Evolutionary conservation across 495 filamentous ascomycete species (phyloP).

Genomic region (Hypomontagnella monticulosa): DNA sequence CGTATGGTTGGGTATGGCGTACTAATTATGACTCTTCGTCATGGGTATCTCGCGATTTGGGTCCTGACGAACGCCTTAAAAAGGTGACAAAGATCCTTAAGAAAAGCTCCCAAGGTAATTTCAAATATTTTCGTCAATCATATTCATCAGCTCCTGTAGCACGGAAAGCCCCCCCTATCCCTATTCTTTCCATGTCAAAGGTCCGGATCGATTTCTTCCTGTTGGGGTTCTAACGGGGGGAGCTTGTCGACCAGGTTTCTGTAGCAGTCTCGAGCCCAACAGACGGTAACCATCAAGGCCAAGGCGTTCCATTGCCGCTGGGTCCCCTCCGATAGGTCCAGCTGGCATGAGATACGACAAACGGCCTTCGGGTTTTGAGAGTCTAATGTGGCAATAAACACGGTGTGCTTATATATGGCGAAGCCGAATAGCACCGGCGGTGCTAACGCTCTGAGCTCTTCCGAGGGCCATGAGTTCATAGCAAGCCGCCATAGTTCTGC

Average conservation of each 20-base stretch:
- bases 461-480: not conserved
- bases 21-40: no score
- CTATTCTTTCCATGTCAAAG: not conserved
- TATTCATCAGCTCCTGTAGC: no score
- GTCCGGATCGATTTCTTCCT: no score
- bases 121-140: no score
- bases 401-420: conserved; percentile 44
- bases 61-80: no score
- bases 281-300: conserved; percentile 45
- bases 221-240: not conserved
- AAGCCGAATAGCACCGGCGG: conserved; percentile 43
- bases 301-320: conserved; percentile 47
- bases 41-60: no score
- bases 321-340: conserved; percentile 42
- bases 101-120: no score
- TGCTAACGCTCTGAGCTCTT: conserved; percentile 7
- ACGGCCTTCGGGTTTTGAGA: conserved; percentile 29
- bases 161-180: not conserved
- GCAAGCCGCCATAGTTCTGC: conserved; percentile 31
- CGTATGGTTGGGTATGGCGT: no score
- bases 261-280: conserved; percentile 45
- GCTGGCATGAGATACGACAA: conserved; percentile 41
- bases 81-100: no score
- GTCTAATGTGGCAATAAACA: conserved; percentile 44
- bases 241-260: conserved; percentile 9